Evolutionary conservation across 2,329 filamentous ascomycete genomes (phyloP), one percentile per base, ranked within the genome.

Genomic region (Pyrenophora seminiperda): DNA sequence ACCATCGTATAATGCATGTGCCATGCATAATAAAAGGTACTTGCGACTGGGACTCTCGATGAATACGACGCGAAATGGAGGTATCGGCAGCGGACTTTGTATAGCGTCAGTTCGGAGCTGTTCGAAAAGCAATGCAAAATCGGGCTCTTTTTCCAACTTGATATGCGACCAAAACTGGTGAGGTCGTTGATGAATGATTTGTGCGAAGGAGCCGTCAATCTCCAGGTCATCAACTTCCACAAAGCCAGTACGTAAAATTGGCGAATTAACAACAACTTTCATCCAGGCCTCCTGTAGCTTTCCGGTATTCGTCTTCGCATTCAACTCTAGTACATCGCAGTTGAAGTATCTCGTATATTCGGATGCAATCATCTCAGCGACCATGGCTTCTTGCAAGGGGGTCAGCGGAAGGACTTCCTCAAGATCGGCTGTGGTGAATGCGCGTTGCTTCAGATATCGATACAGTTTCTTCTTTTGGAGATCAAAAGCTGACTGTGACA

Each of bases 1-100:
- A 0, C 92, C 92, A 66, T 97, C 92, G 59, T 97, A 97, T 15
- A 96, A 78, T 1, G 91, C 90, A 72, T 97, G 92, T 0, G 91
- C 82, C 31, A 96, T 85, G 0, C 90, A 92, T 1, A 97, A 68
- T 4, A 83, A 50, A n/a, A 84, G 62, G 48, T 79, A 81, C 3
- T 45, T 66, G 13, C 72, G 66, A 5, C 54, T 41, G 0, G 63
- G 47, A 15, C 73, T 65, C 13, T 68, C 54, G 15, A 78, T 58
- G 3, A 78, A 41, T 3, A 70, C 72, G 11, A 83, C 46, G 13
- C 71, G 71, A 20, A 61, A 69, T 41, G 18, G 72, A 60, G 31
- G 62, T 59, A 3, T 51, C n/a, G 47, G 41, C 2, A 40, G 19
- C 17, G 43, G 31, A 3, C 39, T 36, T 3, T 43, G 20, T 4